Conservation (phyloP, 257 asterid species). For the Fraxinus pennsylvanica region DNA sequence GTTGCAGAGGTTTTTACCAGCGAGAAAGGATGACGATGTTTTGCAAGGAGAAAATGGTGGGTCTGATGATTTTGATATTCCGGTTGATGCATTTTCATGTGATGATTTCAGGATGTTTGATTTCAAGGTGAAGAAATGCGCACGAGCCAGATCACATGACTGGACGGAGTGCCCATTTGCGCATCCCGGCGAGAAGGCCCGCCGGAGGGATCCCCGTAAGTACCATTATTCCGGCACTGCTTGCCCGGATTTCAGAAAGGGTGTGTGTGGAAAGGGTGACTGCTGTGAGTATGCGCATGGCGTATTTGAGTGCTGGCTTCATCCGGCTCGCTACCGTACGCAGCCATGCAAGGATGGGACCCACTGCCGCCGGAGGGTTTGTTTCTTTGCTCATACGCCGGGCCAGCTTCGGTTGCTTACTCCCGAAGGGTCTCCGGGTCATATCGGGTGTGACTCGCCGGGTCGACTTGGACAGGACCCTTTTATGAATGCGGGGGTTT, state of each 20-base stretch:
- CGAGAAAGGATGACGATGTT: slow-evolving; percentile 50
- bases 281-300: slow-evolving; percentile 91
- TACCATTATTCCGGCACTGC: slow-evolving; percentile 68
- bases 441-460: slow-evolving; percentile 22
- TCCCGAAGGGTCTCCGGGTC: slow-evolving; percentile 49
- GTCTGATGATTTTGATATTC: slow-evolving; percentile 55
- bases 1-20: slow-evolving; percentile 68
- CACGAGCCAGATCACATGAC: slow-evolving; percentile 78
- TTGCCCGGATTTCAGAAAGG: slow-evolving; percentile 75
- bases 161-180: slow-evolving; percentile 96
- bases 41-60: slow-evolving; percentile 20
- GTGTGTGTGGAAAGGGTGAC: slow-evolving; percentile 70
- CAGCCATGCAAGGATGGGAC: slow-evolving; percentile 89
- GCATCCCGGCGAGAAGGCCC: slow-evolving; percentile 93
- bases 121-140: slow-evolving; percentile 74
- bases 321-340: slow-evolving; percentile 89
- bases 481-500: slow-evolving; percentile 2
- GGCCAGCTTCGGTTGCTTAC: slow-evolving; percentile 69
- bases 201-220: slow-evolving; percentile 80
- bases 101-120: slow-evolving; percentile 86
- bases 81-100: slow-evolving; percentile 76
- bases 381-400: slow-evolving; percentile 89
- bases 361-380: slow-evolving; percentile 80
- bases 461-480: slow-evolving; percentile 34
- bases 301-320: slow-evolving; percentile 93